Percentiles rank a stretch among this genome's conserved stretches.
phyloP scores from a whole-genome alignment of 192 early-diverging fungal species.

The Lobosporangium transversale region DNA sequence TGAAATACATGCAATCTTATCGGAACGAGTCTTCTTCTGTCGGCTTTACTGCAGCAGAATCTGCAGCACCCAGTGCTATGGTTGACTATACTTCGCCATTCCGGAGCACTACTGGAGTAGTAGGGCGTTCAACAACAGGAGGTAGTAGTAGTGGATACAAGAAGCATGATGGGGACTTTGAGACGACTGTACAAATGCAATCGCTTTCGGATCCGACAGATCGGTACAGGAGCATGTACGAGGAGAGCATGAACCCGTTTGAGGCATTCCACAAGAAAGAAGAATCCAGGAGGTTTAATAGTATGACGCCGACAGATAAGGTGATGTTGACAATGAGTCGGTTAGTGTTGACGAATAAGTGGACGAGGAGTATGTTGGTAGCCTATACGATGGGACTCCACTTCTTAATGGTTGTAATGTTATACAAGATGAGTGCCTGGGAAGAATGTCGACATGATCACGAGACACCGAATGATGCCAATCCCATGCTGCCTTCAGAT shows the following conservation, averaged over 20 bases:
- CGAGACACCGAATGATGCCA: constrained; percentile 57
- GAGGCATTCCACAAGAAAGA: constrained; percentile 83
- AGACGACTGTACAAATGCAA: constrained; percentile 44
- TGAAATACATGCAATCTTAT: constrained; percentile 88
- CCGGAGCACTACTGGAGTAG: constrained; percentile 10
- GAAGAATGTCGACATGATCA: constrained; percentile 73
- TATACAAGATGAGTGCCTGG: constrained; percentile 73
- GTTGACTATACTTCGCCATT: constrained; percentile 50
- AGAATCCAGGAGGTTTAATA: constrained; percentile 70
- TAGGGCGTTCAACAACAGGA: constrained; percentile 14
- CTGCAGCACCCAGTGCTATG: constrained; percentile 33
- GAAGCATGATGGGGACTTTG: constrained; percentile 47
- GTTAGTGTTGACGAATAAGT: constrained; percentile 73
- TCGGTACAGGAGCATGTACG: constrained; percentile 84
- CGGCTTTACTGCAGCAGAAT: constrained; percentile 13
- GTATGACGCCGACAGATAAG: constrained; percentile 82
- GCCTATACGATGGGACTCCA: constrained; percentile 79
- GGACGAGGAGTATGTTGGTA: constrained; percentile 73
- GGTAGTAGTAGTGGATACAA: constrained; percentile 35
- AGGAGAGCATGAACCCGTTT: constrained; percentile 92
- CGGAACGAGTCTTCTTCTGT: constrained; percentile 24
- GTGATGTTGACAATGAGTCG: constrained; percentile 70
- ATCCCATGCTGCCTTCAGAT: constrained; percentile 43
- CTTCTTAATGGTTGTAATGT: constrained; percentile 77
- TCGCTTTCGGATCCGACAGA: constrained; percentile 62